Base-by-base conservation (phyloP, 116 monocot genomes). In the Trichopus zeylanicus region DNA sequence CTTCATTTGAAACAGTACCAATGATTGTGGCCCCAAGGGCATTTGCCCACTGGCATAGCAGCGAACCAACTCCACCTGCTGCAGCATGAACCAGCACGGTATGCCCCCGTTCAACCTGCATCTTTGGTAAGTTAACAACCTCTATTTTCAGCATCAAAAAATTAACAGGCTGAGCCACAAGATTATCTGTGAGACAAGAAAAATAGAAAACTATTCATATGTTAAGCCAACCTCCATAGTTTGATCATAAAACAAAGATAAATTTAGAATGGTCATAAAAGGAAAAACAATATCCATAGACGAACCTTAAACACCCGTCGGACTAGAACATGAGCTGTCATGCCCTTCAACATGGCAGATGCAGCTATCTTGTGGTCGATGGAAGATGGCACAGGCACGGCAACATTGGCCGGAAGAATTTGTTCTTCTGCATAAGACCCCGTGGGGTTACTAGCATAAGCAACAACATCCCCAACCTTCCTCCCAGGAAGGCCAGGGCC, bases 31-130 rank as follows among this genome's bases (percentile, higher is more conserved):
- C 95, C 56, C 95, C 95, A 26, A 95, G 83, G 12, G 86, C 78
- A 62, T 90, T 86, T 30, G 83, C 95, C 95, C 95, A 95, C 58
- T 95, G 95, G 48, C 90, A 95, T 34, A 95, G 76, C 13, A 95
- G 53, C 27, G 95, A 95, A 6, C 95, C 95, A 19, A 90, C 90
- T 6, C 95, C 95, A 34, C 90, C 90, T 58, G 95, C 95, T 16
- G 95, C 95, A 62, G 90, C 95, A 68, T 89, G 95, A 60, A 95
- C 68, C 11, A 95, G 90, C 48, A 95, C 35, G 1, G 76, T 83
- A 66, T 95, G 95, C 27, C 87, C 87, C 37, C 48, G 56, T 62
- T 95, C 81, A 38, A 95, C 86, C 90, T 95, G 76, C 47, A 69
- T 58, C 54, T 7, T 8, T 16, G n/a, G 42, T n/a, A 16, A 42